A percentile compares a stretch with the other conserved stretches of the same genome.
These are phyloP conservation scores for Ailanthus altissimus DNA, from an alignment of 345 rosid species.

Conservation along the genomic window DNA sequence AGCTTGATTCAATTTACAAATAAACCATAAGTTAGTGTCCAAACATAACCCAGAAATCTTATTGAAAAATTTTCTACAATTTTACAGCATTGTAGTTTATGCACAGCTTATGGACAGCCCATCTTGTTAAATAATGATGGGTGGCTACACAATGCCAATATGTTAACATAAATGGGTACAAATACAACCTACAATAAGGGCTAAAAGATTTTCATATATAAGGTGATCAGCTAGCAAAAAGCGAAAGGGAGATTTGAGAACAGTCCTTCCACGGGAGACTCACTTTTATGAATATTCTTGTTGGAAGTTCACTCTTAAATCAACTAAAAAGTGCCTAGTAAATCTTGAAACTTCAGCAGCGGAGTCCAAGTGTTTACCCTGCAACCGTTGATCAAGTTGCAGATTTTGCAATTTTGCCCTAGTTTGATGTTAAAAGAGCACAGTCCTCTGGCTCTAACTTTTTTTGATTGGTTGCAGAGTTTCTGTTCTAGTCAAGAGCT, in stretches of 20 bases:
- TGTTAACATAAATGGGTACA: neutral
- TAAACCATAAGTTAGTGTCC: neutral
- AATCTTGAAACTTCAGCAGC: neutral
- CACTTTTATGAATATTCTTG: neutral
- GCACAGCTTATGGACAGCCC: slow-evolving; percentile 28
- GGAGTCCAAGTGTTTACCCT: neutral
- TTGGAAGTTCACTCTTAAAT: neutral
- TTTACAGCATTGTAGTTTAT: slow-evolving; percentile 12
- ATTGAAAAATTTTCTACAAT: neutral
- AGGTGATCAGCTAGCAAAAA: slow-evolving; percentile 8
- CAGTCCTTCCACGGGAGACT: slow-evolving; percentile 1
- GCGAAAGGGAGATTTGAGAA: neutral
- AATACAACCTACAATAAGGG: neutral
- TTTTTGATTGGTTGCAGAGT: neutral
- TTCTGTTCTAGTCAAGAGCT: neutral
- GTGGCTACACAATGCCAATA: slow-evolving; percentile 10
- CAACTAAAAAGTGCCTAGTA: too few relatives aligned
- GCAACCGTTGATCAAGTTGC: neutral
- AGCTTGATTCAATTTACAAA: neutral
- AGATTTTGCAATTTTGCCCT: neutral
- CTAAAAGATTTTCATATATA: neutral
- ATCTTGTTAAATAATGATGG: neutral
- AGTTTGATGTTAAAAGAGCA: neutral
- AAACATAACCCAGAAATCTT: neutral
- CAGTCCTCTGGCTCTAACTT: neutral